Evolutionary conservation across 1,139 yeast species (phyloP), one percentile per base, ranked within the genome.

Genomic region (Candida glucosophila): DNA sequence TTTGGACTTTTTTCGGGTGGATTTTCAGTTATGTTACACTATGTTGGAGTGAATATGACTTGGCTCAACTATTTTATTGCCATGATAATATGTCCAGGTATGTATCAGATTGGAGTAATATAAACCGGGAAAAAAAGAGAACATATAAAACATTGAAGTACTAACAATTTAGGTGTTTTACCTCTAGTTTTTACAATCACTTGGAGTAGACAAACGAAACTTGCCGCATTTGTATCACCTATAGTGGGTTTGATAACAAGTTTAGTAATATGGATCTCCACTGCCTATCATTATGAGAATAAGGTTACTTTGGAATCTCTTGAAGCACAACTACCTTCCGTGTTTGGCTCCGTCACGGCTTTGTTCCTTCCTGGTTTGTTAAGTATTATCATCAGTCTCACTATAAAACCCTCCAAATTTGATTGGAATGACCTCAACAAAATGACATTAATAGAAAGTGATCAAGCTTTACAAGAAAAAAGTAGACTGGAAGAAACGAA

Each of bases 61-160:
- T 58, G 63, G 63, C 31, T 49, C 26, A 53, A 57, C 2, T 55
- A 56, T 29, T 56, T 58, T 34, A 35, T 39, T 21, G 52, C 63
- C 4, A 47, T 57, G 47, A 31, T 55, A 12, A 55, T 54, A 18
- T 52, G 60, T 35, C 58, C 59, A n/a, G 59, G 55, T 22, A 22
- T 10, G 14, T 16, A 15, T 2, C n/a, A 14, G 22, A 13, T 8
- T n/a, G n/a, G n/a, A n/a, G n/a, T n/a, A n/a, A n/a, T n/a, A n/a
- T n/a, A n/a, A n/a, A n/a, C n/a, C n/a, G n/a, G n/a, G n/a, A n/a
- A n/a, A n/a, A n/a, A n/a, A n/a, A n/a, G n/a, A n/a, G n/a, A n/a
- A n/a, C n/a, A n/a, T n/a, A n/a, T n/a, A n/a, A n/a, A n/a, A n/a
- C n/a, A n/a, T n/a, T n/a, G 15, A 12, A 9, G 9, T 27, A 27